Conservation (phyloP, 805 yeast species). For the Ogataea degrootiae region DNA sequence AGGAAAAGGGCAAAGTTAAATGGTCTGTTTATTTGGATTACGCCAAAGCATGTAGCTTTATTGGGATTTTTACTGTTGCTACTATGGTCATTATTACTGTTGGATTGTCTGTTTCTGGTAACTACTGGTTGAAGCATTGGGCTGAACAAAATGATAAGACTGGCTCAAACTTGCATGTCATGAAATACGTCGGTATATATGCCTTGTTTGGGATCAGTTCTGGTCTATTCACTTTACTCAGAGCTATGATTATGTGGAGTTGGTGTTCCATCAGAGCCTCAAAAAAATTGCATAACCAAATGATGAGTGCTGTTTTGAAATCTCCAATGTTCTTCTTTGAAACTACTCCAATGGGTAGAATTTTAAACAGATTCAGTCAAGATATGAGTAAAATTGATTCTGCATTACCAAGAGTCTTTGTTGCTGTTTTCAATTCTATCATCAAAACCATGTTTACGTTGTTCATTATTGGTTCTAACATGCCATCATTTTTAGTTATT, state of each 20-base stretch:
- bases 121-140: conserved; percentile 68
- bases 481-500: conserved; percentile 51
- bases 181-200: conserved; percentile 48
- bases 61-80: conserved; percentile 41
- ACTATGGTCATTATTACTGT: conserved; percentile 28
- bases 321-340: conserved; percentile 69
- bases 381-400: conserved; percentile 57
- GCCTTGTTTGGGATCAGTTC: conserved; percentile 51
- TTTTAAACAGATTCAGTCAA: conserved; percentile 59
- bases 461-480: conserved; percentile 44
- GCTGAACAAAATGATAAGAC: conserved; percentile 46
- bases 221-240: conserved; percentile 41
- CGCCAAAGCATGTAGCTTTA: conserved; percentile 52
- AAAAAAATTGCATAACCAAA: conserved; percentile 46
- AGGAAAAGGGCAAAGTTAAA: conserved; percentile 58
- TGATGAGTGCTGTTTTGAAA: conserved; percentile 49
- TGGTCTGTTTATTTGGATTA: conserved; percentile 49
- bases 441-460: conserved; percentile 47
- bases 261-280: conserved; percentile 56
- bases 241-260: conserved; percentile 43
- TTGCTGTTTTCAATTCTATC: conserved; percentile 39
- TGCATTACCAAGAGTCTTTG: conserved; percentile 49
- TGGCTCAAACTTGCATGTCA: conserved; percentile 40
- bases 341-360: conserved; percentile 64
- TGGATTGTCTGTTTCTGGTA: conserved; percentile 36